Conservation (phyloP, 2,329 filamentous ascomycete species). For the Thermomyces lanuginosus region DNA sequence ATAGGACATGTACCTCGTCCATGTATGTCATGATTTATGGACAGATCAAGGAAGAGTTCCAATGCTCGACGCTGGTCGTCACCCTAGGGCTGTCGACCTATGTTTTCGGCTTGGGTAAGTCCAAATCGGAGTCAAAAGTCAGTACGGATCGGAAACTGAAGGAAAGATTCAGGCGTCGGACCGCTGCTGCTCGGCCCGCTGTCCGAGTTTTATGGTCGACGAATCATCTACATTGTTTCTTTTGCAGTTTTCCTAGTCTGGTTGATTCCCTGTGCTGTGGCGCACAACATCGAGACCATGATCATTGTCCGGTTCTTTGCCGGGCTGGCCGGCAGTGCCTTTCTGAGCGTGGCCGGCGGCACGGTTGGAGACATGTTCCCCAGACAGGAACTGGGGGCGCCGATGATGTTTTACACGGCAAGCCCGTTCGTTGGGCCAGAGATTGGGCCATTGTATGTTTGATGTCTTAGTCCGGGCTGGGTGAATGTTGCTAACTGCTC, state of each 20-base stretch:
- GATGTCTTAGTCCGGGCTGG: constrained; percentile 1
- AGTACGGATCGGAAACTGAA: not conserved
- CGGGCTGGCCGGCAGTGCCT: constrained; percentile 33
- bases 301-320: constrained; percentile 59
- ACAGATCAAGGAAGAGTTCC: constrained; percentile 61
- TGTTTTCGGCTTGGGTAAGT: constrained; percentile 53
- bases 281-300: constrained; percentile 67
- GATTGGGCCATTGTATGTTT: constrained; percentile 34
- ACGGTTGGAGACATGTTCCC: constrained; percentile 70
- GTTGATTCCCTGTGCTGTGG: constrained; percentile 65
- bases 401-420: constrained; percentile 69
- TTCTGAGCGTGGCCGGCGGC: constrained; percentile 57
- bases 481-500: constrained; percentile 3
- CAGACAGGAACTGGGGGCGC: constrained; percentile 51
- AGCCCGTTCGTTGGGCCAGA: constrained; percentile 42
- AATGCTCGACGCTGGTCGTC: constrained; percentile 52
- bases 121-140: constrained; percentile 16
- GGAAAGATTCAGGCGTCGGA: constrained; percentile 30
- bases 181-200: constrained; percentile 48
- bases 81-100: constrained; percentile 70
- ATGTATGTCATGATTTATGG: constrained; percentile 72
- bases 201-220: constrained; percentile 65
- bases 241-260: constrained; percentile 63
- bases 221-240: constrained; percentile 62
- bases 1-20: constrained; percentile 67